Evolutionary conservation across 805 yeast species (phyloP), one percentile per base, ranked within the genome.

Genomic region (Saturnispora sekii): DNA sequence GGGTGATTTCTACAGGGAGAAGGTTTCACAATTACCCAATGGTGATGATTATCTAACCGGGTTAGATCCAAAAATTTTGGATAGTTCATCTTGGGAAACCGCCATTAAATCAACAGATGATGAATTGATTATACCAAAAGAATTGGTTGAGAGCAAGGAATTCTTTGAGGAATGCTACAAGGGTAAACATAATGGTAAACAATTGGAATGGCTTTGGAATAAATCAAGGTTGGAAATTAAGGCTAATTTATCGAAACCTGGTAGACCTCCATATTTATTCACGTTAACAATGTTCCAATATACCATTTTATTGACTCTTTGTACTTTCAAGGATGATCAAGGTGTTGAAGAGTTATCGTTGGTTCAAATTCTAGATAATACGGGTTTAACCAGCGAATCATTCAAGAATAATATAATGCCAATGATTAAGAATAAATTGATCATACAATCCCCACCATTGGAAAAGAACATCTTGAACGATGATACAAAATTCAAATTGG

Each of bases 141-240:
- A 78, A 51, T 70, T 94, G 47, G 60, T 69, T 46, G 69, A 71
- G 35, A 76, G 94, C 1, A 76, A 81, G 54, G 77, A 80, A 43
- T 75, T 76, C 44, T 78, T 90, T 45, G 79, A 79, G 46, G 71
- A 74, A 35, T 71, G 84, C 48, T 94, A 90, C 62, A 70, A 76
- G 36, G 67, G 71, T 32, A 81, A 83, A 56, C 97, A 90, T 63
- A 76, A 70, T 50, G 97, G 97, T 10, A 76, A 97, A 63, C 79
- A 86, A 51, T 74, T 93, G 55, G 84, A 85, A 58, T 93, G 99
- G 99, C 74, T 90, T 48, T 93, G 97, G 97, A 83, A 87, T 55
- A 78, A 86, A 59, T 86, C 95, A 39, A 83, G 90, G 62, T 93
- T 94, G 48, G 99, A 93, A 61, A 65, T 93, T 46, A 84, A 81